A percentile compares a stretch with the other conserved stretches of the same genome.
Conservation (phyloP, 768 basidiomycete genomes). For the Stropharia rugosoannulata region DNA sequence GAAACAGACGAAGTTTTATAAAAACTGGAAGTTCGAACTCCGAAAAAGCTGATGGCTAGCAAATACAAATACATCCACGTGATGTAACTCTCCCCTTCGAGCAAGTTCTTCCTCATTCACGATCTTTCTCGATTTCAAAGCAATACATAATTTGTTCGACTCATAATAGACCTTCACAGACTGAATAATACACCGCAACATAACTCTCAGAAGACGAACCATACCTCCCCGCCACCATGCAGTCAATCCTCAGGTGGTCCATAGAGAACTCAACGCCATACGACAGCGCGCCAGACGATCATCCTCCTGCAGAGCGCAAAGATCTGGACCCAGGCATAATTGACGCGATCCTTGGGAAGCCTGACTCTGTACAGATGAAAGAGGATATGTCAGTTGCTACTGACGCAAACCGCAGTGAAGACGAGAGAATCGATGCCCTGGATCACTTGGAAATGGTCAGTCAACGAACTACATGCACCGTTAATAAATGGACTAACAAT, state of each 20-base stretch:
- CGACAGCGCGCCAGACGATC: conserved; percentile 26
- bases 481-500: background rate
- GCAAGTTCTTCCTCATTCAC: conserved; percentile 24
- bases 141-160: conserved; percentile 12
- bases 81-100: conserved; percentile 22
- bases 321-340: conserved; percentile 83
- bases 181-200: background rate
- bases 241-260: conserved; percentile 80
- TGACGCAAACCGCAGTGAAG: conserved; percentile 53
- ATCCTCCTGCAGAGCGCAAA: conserved; percentile 35
- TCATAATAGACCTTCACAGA: background rate
- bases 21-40: background rate
- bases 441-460: conserved; percentile 88
- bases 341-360: conserved; percentile 81
- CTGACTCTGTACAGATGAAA: conserved; percentile 83
- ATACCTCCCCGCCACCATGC: conserved; percentile 40
- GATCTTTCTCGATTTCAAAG: conserved; percentile 17
- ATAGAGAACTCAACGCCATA: conserved; percentile 62
- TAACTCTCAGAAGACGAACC: background rate
- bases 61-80: conserved; percentile 1
- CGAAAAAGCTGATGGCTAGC: background rate
- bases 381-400: conserved; percentile 67
- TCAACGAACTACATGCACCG: background rate
- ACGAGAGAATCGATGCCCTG: conserved; percentile 64
- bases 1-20: background rate